These are phyloP conservation scores for Xylaria scruposa DNA, from an alignment of 495 filamentous ascomycete species.

Conservation along the genomic window DNA sequence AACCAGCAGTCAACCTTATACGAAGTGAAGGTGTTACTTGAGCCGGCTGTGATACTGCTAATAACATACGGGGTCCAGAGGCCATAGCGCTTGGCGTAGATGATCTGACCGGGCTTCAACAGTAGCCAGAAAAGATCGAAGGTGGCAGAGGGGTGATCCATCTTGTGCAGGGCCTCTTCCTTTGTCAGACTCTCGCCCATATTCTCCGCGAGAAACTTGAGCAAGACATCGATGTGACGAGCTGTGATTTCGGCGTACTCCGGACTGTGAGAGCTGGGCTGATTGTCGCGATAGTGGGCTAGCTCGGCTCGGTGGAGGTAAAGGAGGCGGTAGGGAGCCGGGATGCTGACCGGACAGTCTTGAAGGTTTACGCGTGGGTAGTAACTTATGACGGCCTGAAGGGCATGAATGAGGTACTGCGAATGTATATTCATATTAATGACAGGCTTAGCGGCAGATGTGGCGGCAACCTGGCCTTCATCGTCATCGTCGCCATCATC, in stretches of 20 bases:
- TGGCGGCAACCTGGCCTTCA: slow-evolving; percentile 13
- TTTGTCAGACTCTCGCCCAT: slow-evolving; percentile 35
- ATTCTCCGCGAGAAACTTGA: slow-evolving; percentile 35
- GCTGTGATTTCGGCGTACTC: slow-evolving; percentile 36
- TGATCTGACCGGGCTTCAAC: slow-evolving; percentile 42
- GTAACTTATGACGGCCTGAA: slow-evolving; percentile 42
- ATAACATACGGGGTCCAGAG: slow-evolving; percentile 36
- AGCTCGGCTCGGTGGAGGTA: slow-evolving; percentile 41
- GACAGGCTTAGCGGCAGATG: slow-evolving; percentile 20
- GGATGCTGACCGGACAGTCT: slow-evolving; percentile 30
- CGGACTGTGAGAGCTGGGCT: slow-evolving; percentile 36
- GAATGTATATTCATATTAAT: slow-evolving; percentile 45
- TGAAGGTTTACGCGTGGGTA: slow-evolving; percentile 35
- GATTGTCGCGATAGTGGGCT: slow-evolving; percentile 37
- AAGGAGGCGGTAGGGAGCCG: slow-evolving; percentile 41
- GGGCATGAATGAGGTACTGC: slow-evolving; percentile 37
- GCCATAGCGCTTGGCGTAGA: slow-evolving; percentile 38
- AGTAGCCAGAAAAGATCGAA: slow-evolving; percentile 45
- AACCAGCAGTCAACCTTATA: slow-evolving; percentile 40
- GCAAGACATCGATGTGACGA: slow-evolving; percentile 43
- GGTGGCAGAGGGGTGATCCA: slow-evolving; percentile 35
- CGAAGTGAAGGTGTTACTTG: neutral
- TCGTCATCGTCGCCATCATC: slow-evolving; percentile 10
- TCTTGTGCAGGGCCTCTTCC: slow-evolving; percentile 31
- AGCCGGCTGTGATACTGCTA: slow-evolving; percentile 27